Evolutionary conservation across 176 grass and related monocot genomes (phyloP).

Genomic region (Carex cristatella): DNA sequence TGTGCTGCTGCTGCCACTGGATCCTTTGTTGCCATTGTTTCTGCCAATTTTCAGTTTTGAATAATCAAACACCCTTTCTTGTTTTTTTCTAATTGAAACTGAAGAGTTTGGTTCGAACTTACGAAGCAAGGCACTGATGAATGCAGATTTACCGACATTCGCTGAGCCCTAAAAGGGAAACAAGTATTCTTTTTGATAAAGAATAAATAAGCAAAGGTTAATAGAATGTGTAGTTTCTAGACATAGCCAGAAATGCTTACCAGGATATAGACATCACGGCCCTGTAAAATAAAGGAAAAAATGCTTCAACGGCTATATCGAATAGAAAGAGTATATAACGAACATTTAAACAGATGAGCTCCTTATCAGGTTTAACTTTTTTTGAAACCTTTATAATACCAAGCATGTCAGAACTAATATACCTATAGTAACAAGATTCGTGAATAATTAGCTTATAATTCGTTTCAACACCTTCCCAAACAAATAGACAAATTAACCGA

Average conservation of each 20-base stretch:
- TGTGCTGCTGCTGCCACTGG: slow-evolving; percentile 86
- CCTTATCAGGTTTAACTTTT: neutral
- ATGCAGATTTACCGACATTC: slow-evolving; percentile 98
- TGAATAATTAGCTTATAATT: no score
- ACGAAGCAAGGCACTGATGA: slow-evolving; percentile 90
- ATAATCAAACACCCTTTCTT: neutral
- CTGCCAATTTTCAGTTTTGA: slow-evolving; percentile 28
- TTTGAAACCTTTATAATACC: neutral
- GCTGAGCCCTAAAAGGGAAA: slow-evolving; percentile 61
- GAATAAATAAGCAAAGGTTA: neutral
- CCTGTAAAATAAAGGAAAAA: slow-evolving; percentile 33
- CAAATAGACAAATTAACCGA: no score
- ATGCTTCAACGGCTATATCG: neutral
- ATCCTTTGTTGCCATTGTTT: slow-evolving; percentile 78
- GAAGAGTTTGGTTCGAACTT: slow-evolving; percentile 13
- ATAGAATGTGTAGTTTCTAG: neutral
- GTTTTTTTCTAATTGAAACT: neutral
- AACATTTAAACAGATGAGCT: neutral
- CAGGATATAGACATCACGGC: slow-evolving; percentile 90
- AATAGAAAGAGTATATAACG: neutral
- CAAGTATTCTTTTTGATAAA: neutral
- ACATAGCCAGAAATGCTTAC: slow-evolving; percentile 32
- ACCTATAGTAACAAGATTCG: neutral
- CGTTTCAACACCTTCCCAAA: no score
- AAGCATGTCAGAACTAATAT: neutral